These are phyloP conservation scores for Exophiala calicioides DNA, from an alignment of 2,329 filamentous ascomycete species.

Conservation along the genomic window DNA sequence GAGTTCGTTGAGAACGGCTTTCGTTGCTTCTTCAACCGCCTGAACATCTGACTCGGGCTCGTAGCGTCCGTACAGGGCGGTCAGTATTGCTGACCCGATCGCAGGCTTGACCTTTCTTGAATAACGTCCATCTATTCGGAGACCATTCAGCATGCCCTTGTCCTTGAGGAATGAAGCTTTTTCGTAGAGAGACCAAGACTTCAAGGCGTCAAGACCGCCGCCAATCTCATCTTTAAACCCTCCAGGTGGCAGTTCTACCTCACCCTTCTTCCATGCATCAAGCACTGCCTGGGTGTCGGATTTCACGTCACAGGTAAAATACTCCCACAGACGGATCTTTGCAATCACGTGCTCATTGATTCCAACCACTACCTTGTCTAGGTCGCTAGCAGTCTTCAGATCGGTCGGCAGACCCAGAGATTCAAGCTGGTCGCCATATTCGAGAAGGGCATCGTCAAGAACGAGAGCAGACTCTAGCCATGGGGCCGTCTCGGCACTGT, in stretches of 20 bases:
- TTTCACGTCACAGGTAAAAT: conserved; percentile 80
- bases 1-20: conserved; percentile 72
- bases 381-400: conserved; percentile 68
- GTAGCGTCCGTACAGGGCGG: conserved; percentile 68
- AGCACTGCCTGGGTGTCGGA: conserved; percentile 68
- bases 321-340: conserved; percentile 85
- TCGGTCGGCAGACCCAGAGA: conserved; percentile 73
- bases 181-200: conserved; percentile 56
- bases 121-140: conserved; percentile 78
- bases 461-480: conserved; percentile 68
- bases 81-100: conserved; percentile 68
- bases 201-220: conserved; percentile 55
- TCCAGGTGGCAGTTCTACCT: conserved; percentile 57
- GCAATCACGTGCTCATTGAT: conserved; percentile 79
- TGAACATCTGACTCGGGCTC: conserved; percentile 48
- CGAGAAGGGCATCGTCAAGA: conserved; percentile 72
- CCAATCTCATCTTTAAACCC: conserved; percentile 49
- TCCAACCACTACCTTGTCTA: conserved; percentile 78
- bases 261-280: conserved; percentile 68
- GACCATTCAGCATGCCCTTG: conserved; percentile 68
- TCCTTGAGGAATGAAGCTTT: conserved; percentile 64
- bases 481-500: conserved; percentile 88
- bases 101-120: conserved; percentile 69
- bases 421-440: conserved; percentile 63
- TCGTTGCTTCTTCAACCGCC: conserved; percentile 55